Base-by-base conservation (phyloP, 2,329 filamentous ascomycete species). In the Didymella sp. region DNA sequence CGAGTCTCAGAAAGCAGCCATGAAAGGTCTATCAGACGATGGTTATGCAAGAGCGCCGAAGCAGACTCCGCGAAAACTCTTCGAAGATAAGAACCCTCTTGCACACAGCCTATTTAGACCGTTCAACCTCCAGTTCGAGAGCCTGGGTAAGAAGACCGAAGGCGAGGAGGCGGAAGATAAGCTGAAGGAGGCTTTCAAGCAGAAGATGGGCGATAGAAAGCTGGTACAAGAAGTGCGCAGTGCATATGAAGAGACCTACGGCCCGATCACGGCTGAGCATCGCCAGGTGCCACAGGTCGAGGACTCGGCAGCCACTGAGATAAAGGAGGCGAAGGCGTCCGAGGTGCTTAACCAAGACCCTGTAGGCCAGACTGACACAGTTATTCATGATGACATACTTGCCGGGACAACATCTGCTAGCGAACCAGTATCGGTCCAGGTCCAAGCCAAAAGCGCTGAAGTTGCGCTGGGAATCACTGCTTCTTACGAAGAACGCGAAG, bases 91-190 rank as follows among this genome's bases (percentile, higher is more conserved):
- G 12, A 66, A 46, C 30, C 68, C 70, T 13, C 60, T 75, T 21
- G 61, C 64, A 4, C 60, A 74, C 35, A 74, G 72, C 44, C 57
- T 71, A 11, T 74, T 73, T 50, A 61, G 72, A 41, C 72, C 72
- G 0, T 74, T 75, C 50, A 63, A 60, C 2, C 54, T 63, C 17
- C 67, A 67, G 12, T 21, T 75, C 8, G 63, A 68, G 12, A 70
- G 60, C 33, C 45, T 75, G 42, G 62, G 66, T 21, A 68, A 61
- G 41, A 42, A 46, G 15, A 45, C 49, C 3, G 35, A 42, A 3
- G 49, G 45, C 7, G 50, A 24, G 4, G 37, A 40, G 15, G 53
- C 30, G 21, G 55, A 35, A 33, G 58, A 60, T 5, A 54, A 52
- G 11, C 42, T 37, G 27, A 54, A 63, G 11, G 54, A 58, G 9